Conservation (phyloP, 345 rosid genomes). For the Pistacia atlantica region DNA sequence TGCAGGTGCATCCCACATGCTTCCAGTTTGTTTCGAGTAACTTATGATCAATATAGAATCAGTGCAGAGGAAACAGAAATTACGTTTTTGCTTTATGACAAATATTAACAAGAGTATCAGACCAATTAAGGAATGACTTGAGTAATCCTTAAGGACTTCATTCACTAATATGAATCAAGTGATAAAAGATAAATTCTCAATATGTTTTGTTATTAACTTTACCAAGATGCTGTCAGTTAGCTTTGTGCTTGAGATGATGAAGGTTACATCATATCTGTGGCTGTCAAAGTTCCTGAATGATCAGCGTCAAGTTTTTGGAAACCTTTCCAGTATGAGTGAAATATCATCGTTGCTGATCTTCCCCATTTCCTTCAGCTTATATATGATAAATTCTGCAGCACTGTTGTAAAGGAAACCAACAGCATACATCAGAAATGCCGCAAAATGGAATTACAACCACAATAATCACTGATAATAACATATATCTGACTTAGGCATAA, state of each 20-base stretch:
- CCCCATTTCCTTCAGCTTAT: constrained; percentile 48
- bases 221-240: neutral
- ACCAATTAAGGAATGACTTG: too few species aligned
- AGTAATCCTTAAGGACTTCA: neutral
- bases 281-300: constrained; percentile 50
- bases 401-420: constrained; percentile 24
- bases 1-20: too few species aligned
- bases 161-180: neutral
- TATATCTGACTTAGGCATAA: neutral
- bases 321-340: constrained; percentile 38
- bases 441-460: neutral
- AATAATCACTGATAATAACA: neutral
- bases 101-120: neutral
- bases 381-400: constrained; percentile 48
- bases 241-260: constrained; percentile 1
- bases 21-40: neutral
- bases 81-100: neutral
- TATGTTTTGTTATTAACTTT: neutral
- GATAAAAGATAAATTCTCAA: neutral
- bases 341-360: constrained; percentile 48
- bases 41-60: neutral
- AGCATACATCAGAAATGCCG: neutral
- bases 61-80: neutral
- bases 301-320: constrained; percentile 49
- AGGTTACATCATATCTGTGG: constrained; percentile 26